phyloP scores from a whole-genome alignment of 148 eudicot genomes.

The Chenopodium berlandieri region DNA sequence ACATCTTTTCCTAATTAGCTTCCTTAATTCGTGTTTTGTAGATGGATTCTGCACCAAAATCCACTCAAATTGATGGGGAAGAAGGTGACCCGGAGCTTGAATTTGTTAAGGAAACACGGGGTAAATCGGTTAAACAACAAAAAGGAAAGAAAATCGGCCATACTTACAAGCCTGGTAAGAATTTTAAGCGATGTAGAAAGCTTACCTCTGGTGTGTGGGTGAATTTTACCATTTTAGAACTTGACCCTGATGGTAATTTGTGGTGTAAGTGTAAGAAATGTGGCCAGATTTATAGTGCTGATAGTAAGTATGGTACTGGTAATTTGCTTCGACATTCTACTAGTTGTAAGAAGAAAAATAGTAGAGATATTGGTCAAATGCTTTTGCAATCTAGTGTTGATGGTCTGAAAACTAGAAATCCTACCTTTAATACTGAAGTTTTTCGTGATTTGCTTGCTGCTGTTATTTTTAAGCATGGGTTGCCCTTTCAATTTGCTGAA shows the following conservation, averaged over 20 bases:
- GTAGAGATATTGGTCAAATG: not conserved
- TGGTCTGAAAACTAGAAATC: not conserved
- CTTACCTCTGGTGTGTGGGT: not conserved
- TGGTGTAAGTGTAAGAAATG: not conserved
- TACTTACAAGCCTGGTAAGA: too few relatives aligned
- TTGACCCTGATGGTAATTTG: not conserved
- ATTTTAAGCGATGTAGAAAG: not conserved
- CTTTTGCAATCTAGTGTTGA: not conserved
- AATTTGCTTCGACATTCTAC: not conserved
- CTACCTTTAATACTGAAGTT: not conserved
- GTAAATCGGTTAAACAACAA: too few relatives aligned
- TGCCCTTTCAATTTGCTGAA: conserved; percentile 12
- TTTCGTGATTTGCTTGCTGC: conserved; percentile 1
- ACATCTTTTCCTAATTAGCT: too few relatives aligned
- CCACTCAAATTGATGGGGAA: too few relatives aligned
- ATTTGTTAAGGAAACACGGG: too few relatives aligned
- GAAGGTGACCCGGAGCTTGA: too few relatives aligned
- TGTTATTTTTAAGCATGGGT: not conserved
- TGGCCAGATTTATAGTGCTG: not conserved
- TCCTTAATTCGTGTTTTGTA: too few relatives aligned
- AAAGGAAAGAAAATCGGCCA: too few relatives aligned
- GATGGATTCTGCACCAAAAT: too few relatives aligned
- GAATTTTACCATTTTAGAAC: not conserved
- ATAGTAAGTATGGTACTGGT: not conserved
- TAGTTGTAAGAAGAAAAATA: not conserved